Percentiles rank a stretch among this genome's conserved stretches.
Conservation (phyloP, 495 filamentous ascomycete species). For the Neurospora sp. region DNA sequence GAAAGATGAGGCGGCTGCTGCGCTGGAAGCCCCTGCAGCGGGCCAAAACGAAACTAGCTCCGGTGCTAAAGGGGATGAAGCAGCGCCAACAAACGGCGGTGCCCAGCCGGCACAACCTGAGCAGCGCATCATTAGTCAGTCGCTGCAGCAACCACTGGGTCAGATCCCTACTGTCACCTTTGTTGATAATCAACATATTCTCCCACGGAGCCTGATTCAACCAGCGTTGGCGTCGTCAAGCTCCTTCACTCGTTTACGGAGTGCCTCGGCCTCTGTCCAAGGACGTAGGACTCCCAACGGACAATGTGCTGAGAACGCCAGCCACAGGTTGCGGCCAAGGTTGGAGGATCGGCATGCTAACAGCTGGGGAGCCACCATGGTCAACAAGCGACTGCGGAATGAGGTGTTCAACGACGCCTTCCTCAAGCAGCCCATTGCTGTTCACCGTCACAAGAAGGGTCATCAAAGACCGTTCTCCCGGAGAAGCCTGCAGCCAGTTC, state of each 20-base stretch:
- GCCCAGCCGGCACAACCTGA: conserved; percentile 11
- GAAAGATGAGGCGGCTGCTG: conserved; percentile 27
- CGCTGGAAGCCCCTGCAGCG: conserved; percentile 6
- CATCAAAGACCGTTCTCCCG: conserved; percentile 50
- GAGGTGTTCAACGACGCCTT: conserved; percentile 95
- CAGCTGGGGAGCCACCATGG: conserved; percentile 92
- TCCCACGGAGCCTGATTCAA: conserved; percentile 67
- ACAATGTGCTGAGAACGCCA: background rate
- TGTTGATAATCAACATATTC: conserved; percentile 91
- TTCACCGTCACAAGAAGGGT: conserved; percentile 48
- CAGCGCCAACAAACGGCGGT: conserved; percentile 1
- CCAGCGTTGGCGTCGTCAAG: conserved; percentile 18
- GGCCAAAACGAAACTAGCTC: conserved; percentile 3
- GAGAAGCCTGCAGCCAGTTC: conserved; percentile 28
- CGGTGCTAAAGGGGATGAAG: conserved; percentile 8
- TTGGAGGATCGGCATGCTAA: conserved; percentile 44
- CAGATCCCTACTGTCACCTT: conserved; percentile 86
- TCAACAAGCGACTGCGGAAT: conserved; percentile 79
- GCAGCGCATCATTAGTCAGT: conserved; percentile 72
- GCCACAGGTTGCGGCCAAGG: conserved; percentile 22
- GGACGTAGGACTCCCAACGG: background rate
- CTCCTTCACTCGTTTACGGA: conserved; percentile 21
- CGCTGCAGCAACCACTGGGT: conserved; percentile 34
- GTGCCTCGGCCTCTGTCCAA: conserved; percentile 24
- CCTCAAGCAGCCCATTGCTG: conserved; percentile 62